Evolutionary conservation across 148 eudicot genomes (phyloP).

Genomic region (Camellia sinensis): DNA sequence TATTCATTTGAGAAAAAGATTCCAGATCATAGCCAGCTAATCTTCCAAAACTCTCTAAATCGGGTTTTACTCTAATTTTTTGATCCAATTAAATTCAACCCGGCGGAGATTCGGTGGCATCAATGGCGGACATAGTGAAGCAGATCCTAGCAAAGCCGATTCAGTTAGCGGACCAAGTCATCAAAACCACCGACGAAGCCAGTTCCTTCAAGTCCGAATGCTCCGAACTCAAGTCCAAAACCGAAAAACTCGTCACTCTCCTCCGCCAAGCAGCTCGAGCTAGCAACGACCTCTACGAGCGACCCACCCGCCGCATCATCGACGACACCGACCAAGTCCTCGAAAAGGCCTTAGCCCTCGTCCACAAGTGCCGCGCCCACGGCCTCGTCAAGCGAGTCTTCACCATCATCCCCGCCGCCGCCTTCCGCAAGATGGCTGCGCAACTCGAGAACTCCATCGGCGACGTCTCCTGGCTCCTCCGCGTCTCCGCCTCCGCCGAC

Average conservation of each 20-base stretch:
- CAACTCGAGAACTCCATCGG: slow-evolving; percentile 78
- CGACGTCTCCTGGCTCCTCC: slow-evolving; percentile 79
- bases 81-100: not conserved
- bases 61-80: not conserved
- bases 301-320: slow-evolving; percentile 83
- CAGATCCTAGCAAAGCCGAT: slow-evolving; percentile 73
- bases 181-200: slow-evolving; percentile 74
- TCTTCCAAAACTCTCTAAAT: not conserved
- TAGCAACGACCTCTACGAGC: slow-evolving; percentile 77
- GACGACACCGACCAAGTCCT: slow-evolving; percentile 79
- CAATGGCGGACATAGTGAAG: slow-evolving; percentile 73
- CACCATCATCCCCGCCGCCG: slow-evolving; percentile 76
- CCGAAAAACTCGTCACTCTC: slow-evolving; percentile 75
- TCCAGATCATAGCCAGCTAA: not conserved
- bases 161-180: slow-evolving; percentile 75
- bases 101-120: not conserved
- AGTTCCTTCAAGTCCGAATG: slow-evolving; percentile 73
- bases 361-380: slow-evolving; percentile 66
- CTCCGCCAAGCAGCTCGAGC: slow-evolving; percentile 91
- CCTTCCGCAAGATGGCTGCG: slow-evolving; percentile 58
- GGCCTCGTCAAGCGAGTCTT: slow-evolving; percentile 79
- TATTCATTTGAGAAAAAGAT: not conserved
- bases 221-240: slow-evolving; percentile 61
- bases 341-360: slow-evolving; percentile 56
- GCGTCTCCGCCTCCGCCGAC: slow-evolving; percentile 66